Evolutionary conservation across 202 grass and related monocot species (phyloP).

Genomic region (Elaeis oleifera): DNA sequence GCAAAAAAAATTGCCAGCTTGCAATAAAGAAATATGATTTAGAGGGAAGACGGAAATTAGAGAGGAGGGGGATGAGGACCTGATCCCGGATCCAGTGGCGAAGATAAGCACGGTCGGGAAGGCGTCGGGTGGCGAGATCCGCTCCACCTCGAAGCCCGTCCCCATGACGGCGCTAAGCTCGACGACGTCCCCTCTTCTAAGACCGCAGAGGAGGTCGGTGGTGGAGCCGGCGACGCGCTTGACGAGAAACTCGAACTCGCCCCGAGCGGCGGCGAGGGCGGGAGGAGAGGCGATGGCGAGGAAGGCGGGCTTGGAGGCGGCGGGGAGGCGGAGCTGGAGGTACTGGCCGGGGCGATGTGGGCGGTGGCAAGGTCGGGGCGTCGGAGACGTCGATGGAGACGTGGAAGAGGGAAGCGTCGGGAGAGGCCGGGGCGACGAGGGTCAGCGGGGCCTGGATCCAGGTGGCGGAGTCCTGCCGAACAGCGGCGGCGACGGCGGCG

Average conservation of each 20-base stretch:
- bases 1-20: too few relatives aligned
- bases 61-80: conserved; percentile 1
- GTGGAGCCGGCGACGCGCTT: conserved; percentile 54
- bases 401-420: conserved; percentile 73
- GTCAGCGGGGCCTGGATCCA: conserved; percentile 48
- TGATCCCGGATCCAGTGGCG: conserved; percentile 79
- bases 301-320: conserved; percentile 31
- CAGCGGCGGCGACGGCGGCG: conserved; percentile 14
- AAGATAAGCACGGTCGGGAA: conserved; percentile 48
- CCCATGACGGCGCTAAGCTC: conserved; percentile 55
- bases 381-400: conserved; percentile 63
- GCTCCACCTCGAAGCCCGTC: conserved; percentile 46
- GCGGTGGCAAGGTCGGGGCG: conserved; percentile 30
- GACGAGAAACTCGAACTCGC: conserved; percentile 54
- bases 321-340: conserved; percentile 59
- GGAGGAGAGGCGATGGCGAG: conserved; percentile 71
- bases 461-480: conserved; percentile 24
- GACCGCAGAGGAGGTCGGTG: conserved; percentile 43
- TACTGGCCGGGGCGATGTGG: conserved; percentile 65
- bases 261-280: neutral
- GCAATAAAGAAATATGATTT: too few relatives aligned
- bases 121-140: conserved; percentile 25
- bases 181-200: conserved; percentile 41
- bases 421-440: conserved; percentile 37
- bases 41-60: too few relatives aligned